These are phyloP conservation scores for Caryopteris hybrid DNA, from an alignment of 305 asterid genomes.

Conservation along the genomic window DNA sequence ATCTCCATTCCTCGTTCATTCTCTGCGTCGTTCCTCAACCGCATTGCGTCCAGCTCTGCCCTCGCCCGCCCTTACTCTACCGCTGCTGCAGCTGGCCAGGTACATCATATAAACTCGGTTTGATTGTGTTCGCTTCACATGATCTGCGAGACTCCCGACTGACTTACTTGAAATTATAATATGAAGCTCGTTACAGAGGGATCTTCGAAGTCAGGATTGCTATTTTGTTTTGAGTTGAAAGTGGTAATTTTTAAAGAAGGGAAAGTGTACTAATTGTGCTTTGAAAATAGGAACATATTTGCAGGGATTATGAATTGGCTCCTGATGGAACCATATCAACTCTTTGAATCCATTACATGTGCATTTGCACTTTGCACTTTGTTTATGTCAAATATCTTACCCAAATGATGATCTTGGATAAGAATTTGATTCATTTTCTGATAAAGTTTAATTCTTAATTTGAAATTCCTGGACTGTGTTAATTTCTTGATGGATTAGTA, in stretches of 20 bases:
- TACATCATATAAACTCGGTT: not conserved
- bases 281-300: not conserved
- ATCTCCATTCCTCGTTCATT: constrained; percentile 10
- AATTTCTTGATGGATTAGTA: constrained; percentile 30
- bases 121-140: not conserved
- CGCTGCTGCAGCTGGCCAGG: constrained; percentile 46
- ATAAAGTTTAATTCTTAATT: not conserved
- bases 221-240: not conserved
- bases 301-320: not conserved
- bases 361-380: not conserved
- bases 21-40: constrained; percentile 26
- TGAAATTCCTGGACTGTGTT: not conserved
- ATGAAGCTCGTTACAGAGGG: not conserved
- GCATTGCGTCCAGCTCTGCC: constrained; percentile 10
- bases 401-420: not conserved
- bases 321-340: not conserved
- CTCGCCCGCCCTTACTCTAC: constrained; percentile 38
- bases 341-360: not conserved
- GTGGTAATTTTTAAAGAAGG: not conserved
- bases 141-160: not conserved
- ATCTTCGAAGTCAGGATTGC: not conserved
- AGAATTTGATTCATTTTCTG: not conserved
- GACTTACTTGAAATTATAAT: too few species aligned
- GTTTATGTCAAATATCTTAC: not conserved
- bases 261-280: not conserved